phyloP scores from a whole-genome alignment of 768 basidiomycete genomes.

The Boletus sensibilis region DNA sequence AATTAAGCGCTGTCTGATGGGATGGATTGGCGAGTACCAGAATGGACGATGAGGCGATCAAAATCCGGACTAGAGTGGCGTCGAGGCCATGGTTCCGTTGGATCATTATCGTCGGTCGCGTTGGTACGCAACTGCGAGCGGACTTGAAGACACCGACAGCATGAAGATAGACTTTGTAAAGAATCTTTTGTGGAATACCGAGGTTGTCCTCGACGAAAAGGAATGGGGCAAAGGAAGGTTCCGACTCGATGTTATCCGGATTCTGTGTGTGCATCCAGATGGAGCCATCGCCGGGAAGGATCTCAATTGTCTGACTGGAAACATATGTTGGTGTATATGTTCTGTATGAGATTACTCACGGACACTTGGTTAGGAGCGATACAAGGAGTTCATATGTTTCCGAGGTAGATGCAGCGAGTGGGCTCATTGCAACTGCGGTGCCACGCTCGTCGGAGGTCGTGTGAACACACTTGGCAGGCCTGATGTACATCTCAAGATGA shows the following conservation, averaged over 20 bases:
- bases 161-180: conserved; percentile 50
- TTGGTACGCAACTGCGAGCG: conserved; percentile 14
- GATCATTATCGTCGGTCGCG: neutral
- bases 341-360: conserved; percentile 22
- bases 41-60: conserved; percentile 41
- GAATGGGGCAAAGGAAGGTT: conserved; percentile 43
- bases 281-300: conserved; percentile 56
- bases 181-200: conserved; percentile 60
- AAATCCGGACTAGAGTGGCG: conserved; percentile 8
- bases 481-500: neutral
- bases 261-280: conserved; percentile 39
- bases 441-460: neutral
- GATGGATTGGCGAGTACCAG: conserved; percentile 68
- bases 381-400: conserved; percentile 23
- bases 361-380: conserved; percentile 23
- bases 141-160: conserved; percentile 39
- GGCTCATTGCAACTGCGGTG: neutral
- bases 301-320: conserved; percentile 48
- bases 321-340: neutral
- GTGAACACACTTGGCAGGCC: neutral
- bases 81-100: conserved; percentile 4
- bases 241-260: conserved; percentile 15
- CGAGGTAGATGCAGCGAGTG: neutral
- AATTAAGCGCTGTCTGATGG: conserved; percentile 66
- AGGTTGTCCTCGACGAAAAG: conserved; percentile 57